Percentiles rank a stretch among this genome's conserved stretches.
Conservation (phyloP, 805 yeast genomes). For the Myxozyma udenii region DNA sequence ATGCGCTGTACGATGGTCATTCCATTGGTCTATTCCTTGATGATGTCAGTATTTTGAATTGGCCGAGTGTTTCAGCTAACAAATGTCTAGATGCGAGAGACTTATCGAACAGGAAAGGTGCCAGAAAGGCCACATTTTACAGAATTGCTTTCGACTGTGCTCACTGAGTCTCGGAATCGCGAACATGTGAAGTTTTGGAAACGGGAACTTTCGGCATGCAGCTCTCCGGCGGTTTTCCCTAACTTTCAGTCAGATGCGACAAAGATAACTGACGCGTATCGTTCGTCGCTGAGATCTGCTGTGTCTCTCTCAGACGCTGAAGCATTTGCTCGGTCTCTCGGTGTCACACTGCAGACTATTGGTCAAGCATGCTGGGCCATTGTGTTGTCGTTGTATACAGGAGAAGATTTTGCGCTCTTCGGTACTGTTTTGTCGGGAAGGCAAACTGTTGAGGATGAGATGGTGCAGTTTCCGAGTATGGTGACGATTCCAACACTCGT, state of each 20-base stretch:
- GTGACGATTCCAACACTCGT: slow-evolving; percentile 18
- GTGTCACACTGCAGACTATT: slow-evolving; percentile 23
- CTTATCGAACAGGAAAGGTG: background rate
- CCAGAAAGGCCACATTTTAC: slow-evolving; percentile 8
- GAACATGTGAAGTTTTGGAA: slow-evolving; percentile 12
- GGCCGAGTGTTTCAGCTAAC: background rate
- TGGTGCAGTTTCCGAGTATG: slow-evolving; percentile 30
- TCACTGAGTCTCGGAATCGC: background rate
- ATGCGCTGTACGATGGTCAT: slow-evolving; percentile 28
- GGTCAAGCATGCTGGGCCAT: slow-evolving; percentile 23
- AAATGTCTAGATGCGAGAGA: background rate
- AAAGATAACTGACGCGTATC: background rate
- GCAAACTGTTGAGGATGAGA: slow-evolving; percentile 19
- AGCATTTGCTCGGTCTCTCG: slow-evolving; percentile 4
- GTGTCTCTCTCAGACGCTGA: background rate
- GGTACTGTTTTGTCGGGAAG: slow-evolving; percentile 32
- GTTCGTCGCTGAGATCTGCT: too few species aligned
- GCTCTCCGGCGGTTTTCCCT: too few species aligned
- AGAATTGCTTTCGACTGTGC: slow-evolving; percentile 5
- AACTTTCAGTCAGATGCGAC: too few species aligned
- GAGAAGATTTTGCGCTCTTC: slow-evolving; percentile 21
- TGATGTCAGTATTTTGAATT: slow-evolving; percentile 8
- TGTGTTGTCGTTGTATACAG: slow-evolving; percentile 19
- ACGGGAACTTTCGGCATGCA: too few species aligned
- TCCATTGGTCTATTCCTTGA: slow-evolving; percentile 19